A percentile compares a stretch with the other conserved stretches of the same genome.
These are phyloP conservation scores for Phoma herbarum DNA, from an alignment of 2,329 filamentous ascomycete species.

Conservation along the genomic window DNA sequence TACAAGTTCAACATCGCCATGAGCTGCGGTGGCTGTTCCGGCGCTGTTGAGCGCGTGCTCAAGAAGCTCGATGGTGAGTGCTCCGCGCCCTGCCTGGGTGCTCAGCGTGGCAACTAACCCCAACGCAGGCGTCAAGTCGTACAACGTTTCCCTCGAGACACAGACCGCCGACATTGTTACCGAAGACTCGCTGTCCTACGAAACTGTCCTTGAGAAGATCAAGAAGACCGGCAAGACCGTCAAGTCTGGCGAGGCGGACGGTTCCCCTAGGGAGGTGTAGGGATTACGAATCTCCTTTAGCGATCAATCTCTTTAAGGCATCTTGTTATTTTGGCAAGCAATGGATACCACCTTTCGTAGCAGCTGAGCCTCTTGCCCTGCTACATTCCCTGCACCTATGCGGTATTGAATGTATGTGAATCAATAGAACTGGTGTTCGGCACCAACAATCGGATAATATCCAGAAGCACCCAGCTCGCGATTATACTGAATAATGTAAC, in stretches of 20 bases:
- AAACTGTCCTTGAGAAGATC: constrained; percentile 85
- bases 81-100: constrained; percentile 11
- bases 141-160: constrained; percentile 85
- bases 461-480: neutral
- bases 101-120: constrained; percentile 22
- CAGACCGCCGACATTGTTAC: constrained; percentile 83
- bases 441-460: constrained; percentile 17
- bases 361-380: constrained; percentile 9
- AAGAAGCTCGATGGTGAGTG: constrained; percentile 86
- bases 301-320: constrained; percentile 19
- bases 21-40: constrained; percentile 96
- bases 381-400: constrained; percentile 5
- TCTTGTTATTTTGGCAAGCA: constrained; percentile 31
- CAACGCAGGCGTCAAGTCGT: constrained; percentile 79
- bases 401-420: neutral
- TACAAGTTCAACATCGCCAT: constrained; percentile 97
- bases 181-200: constrained; percentile 74
- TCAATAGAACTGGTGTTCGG: constrained; percentile 9
- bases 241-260: constrained; percentile 77
- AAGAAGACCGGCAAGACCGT: constrained; percentile 96
- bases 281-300: constrained; percentile 4
- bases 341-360: constrained; percentile 27
- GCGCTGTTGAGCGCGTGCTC: constrained; percentile 88
- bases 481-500: neutral
- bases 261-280: constrained; percentile 51